Evolutionary conservation across 1,284 basidiomycete species (phyloP), one percentile per base, ranked within the genome.

Genomic region (Ceratobasidium papillatum): DNA sequence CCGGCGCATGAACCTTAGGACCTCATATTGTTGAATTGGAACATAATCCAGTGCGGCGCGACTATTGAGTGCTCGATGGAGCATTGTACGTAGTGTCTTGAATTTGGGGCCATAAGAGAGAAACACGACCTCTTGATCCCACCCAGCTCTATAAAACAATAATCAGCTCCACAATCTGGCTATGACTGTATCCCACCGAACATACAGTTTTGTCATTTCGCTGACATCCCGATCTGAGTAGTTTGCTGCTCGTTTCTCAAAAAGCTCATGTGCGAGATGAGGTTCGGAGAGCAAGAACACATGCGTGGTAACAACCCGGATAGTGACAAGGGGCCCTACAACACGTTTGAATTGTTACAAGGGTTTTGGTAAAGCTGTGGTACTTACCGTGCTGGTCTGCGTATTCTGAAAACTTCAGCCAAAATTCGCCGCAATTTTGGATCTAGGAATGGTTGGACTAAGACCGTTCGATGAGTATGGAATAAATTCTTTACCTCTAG

Each of bases 381-480:
- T 2, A 36, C 49, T 56, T 4, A 63, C 61, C 61, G 45, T 63
- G 30, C 11, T 63, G 9, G 9, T 25, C 41, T 19, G 36, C n/a
- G 22, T 63, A 63, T 47, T 63, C 61, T 12, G 61, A 11, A 45
- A 63, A 27, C 61, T 63, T 63, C 11, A 63, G 61, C 61, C 61
- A 63, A 32, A 45, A 25, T n/a, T 19, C 41, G 45, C 41, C 27
- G 7, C 38, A 36, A 27, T 47, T 63, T 27, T 11, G 11, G 2
- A 63, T 36, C 61, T 63, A 61, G 25, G 14, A 9, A 4, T 25
- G 2, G 22, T 36, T 19, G 30, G 17, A 36, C 9, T 9, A n/a
- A n/a, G 32, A 19, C 36, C 36, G 17, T 22, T 25, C 12, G 32
- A 38, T 3, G 4, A 8, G 5, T 30, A 3, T 12, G 27, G n/a